Conservation (phyloP, 2,329 filamentous ascomycete species). For the Curvularia sp. region DNA sequence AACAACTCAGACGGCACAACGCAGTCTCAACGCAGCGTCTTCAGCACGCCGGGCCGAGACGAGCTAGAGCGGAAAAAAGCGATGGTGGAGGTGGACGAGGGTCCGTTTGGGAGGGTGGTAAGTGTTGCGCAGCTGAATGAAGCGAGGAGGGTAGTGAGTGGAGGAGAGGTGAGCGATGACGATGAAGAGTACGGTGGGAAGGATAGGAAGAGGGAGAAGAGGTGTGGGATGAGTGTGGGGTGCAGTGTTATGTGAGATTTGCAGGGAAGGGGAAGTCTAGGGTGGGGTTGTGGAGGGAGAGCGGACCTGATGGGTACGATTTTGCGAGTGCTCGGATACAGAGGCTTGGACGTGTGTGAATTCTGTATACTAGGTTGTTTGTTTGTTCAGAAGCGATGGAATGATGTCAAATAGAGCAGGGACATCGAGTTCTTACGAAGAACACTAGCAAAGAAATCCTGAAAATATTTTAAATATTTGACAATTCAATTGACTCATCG, state of each 20-base stretch:
- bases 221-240: constrained; percentile 6
- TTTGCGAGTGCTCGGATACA: not conserved
- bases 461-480: not conserved
- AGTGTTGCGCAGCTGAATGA: constrained; percentile 28
- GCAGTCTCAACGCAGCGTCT: constrained; percentile 21
- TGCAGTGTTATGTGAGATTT: constrained; percentile 20
- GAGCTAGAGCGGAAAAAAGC: constrained; percentile 41
- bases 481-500: too few species aligned
- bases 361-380: not conserved
- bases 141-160: constrained; percentile 25
- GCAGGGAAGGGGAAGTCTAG: not conserved
- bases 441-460: not conserved
- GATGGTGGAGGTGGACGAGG: constrained; percentile 32
- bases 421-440: not conserved
- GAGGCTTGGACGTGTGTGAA: too few species aligned
- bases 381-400: too few species aligned
- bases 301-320: not conserved
- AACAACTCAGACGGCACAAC: constrained; percentile 12
- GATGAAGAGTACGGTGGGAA: not conserved
- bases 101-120: constrained; percentile 28
- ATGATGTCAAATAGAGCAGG: not conserved
- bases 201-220: not conserved
- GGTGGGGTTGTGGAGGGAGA: too few species aligned
- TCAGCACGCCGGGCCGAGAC: constrained; percentile 41
- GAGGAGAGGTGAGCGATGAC: not conserved